Evolutionary conservation across 768 basidiomycete species (phyloP), one percentile per base, ranked within the genome.

Genomic region (Mycena capillaripes): DNA sequence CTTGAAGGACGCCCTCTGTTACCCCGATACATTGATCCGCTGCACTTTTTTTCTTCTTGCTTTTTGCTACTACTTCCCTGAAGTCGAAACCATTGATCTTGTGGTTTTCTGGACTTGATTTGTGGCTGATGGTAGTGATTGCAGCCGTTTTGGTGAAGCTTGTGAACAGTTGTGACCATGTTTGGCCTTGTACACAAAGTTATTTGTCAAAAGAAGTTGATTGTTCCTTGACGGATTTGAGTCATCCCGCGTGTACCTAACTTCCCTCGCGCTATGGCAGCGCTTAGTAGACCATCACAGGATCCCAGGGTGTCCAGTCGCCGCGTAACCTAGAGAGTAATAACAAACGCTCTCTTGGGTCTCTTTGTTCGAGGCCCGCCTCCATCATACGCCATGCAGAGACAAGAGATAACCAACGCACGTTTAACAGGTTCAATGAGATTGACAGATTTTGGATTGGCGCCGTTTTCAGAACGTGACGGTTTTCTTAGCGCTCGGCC

Each of bases 361-460:
- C 42, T 42, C 42, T 19, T 55, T 29, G 8, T 16, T 32, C 27
- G 52, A 55, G 29, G 29, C 52, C 52, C 29, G 52, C 30, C 29
- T 55, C 30, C 29, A 55, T 55, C 30, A 9, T 52, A 48, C 27
- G 29, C 27, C 50, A 52, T 52, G 25, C 52, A 23, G 52, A 55
- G 52, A 55, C 29, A 30, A 55, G 29, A 42, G 42, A 42, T 42
- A 42, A 10, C 42, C 42, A 42, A 19, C 42, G 29, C 52, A 55
- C 52, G 52, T 30, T 55, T 29, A 19, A 55, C 29, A 55, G 11
- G 32, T 55, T 55, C 52, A 55, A 55, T 55, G 29, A 30, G 52
- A 55, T 30, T 55, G 52, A 55, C 52, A 55, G 52, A 55, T 55
- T 55, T 32, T 17, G 52, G 52, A 55, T 55, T 55, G 29, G 30